Base-by-base conservation (phyloP, 2,329 filamentous ascomycete species). In the Phyllosticta citribraziliensis region DNA sequence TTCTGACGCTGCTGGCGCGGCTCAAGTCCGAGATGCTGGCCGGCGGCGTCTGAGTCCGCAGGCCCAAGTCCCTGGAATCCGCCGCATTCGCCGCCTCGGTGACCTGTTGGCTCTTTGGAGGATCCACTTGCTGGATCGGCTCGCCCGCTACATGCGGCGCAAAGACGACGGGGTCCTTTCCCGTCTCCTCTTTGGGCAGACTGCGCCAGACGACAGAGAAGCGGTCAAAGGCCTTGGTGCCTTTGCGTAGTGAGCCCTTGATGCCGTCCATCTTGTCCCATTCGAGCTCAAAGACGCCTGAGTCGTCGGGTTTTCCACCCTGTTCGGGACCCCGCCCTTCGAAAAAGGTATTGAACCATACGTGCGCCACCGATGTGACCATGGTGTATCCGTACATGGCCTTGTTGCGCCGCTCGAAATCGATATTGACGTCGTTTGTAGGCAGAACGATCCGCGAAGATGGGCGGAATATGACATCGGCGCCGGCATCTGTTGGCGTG, bases 301-400 rank as follows among this genome's bases (percentile, higher is more conserved):
- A 88, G 52, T 86, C 81, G 56, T 88, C 81, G 0, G 89, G 80
- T 17, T 79, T 76, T 24, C 88, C 89, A 27, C 77, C 73, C 52
- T 85, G 80, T 69, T 91, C 88, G 0, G 88, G 86, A 0, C 88
- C 88, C 20, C 83, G 78, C 53, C 92, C 91, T 75, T 97, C 94
- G 68, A 97, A 97, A 74, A 86, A 97, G 1, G 86, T 80, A 70
- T 99, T 99, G 79, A 97, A 96, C 94, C 94, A 99, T 17, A 96
- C 89, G 69, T 97, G 93, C 0, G 92, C 92, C 10, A 97, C 87
- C 0, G 92, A 87, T 0, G 93, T 96, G 3, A 97, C 91, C 86
- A 97, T 90, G 0, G 90, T 91, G 0, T 91, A 88, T 6, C 82
- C 82, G 68, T 88, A 89, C 4, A 84, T 82, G 1, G 88, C 85